Evolutionary conservation across 139 green algal species (phyloP), one percentile per base, ranked within the genome.

Genomic region (Ulvella scutata): DNA sequence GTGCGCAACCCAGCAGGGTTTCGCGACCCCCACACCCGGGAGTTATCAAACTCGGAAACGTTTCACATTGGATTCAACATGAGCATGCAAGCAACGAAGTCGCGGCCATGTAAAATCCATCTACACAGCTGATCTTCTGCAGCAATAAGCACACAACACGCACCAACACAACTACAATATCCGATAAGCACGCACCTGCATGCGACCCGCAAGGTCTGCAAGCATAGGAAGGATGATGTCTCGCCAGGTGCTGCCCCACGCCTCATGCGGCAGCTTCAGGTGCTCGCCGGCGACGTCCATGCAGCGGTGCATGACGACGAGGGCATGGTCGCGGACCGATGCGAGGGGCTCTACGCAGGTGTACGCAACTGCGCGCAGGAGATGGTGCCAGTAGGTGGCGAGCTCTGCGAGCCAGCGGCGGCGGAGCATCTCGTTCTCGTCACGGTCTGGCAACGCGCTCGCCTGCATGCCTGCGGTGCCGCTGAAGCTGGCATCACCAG

Each of bases 161-260:
- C n/a, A n/a, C n/a, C n/a, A n/a, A n/a, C n/a, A n/a, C n/a, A n/a
- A n/a, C n/a, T n/a, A n/a, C n/a, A n/a, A n/a, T n/a, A n/a, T n/a
- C n/a, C n/a, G n/a, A n/a, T n/a, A n/a, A n/a, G n/a, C n/a, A n/a
- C n/a, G n/a, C n/a, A 36, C 51, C 51, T 67, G 51, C 51, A 67
- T 23, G 13, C 51, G 51, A n/a, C 51, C 51, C 20, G 51, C 51
- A 6, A 67, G 51, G 9, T 67, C 51, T 6, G 51, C 51, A 6
- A 67, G 51, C 51, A 67, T 67, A 6, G 51, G 51, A n/a, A 67
- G 51, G n/a, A 67, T 26, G 51, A 67, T 67, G 51, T 67, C 51
- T 26, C 51, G 51, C 51, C 51, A 67, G 9, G 51, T 67, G 13
- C 51, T 26, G 13, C 51, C 51, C 51, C 51, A 67, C 13, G 51